Evolutionary conservation across 768 basidiomycete species (phyloP).

Genomic region (Lentinula aciculospora): DNA sequence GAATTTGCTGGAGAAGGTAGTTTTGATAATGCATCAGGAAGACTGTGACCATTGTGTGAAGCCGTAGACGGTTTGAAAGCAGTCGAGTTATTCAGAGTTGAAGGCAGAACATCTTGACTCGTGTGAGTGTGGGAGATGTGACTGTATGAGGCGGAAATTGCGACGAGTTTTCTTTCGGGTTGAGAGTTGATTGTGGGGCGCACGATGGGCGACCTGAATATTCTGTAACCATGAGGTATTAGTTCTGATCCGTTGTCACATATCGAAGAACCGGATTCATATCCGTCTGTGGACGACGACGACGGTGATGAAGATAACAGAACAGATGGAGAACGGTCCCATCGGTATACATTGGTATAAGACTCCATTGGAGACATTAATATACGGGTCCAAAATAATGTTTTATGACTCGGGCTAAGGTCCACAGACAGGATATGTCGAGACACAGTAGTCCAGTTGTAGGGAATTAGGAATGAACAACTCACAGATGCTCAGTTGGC

Average conservation of each 20-base stretch:
- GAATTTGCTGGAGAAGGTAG: slow-evolving; percentile 62
- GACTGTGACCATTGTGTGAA: slow-evolving; percentile 46
- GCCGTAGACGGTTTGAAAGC: slow-evolving; percentile 30
- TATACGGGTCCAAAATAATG: background rate
- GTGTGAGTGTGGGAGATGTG: slow-evolving; percentile 22
- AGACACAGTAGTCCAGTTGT: background rate
- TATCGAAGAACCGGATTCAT: background rate
- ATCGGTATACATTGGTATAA: slow-evolving; percentile 1
- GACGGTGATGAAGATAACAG: background rate
- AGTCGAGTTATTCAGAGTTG: slow-evolving; percentile 47
- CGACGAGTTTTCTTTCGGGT: slow-evolving; percentile 22
- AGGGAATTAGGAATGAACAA: background rate
- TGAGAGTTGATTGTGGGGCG: slow-evolving; percentile 18
- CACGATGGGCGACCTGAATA: slow-evolving; percentile 41
- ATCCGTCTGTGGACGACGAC: background rate
- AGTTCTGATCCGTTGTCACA: slow-evolving; percentile 2
- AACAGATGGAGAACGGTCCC: slow-evolving; percentile 2
- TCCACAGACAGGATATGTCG: background rate
- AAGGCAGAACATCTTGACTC: slow-evolving; percentile 43
- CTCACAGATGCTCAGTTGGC: slow-evolving; percentile 2
- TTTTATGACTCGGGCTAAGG: background rate
- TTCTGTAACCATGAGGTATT: slow-evolving; percentile 38
- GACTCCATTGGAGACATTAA: slow-evolving; percentile 3
- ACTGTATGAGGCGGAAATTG: slow-evolving; percentile 45
- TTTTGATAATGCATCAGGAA: slow-evolving; percentile 51